Evolutionary conservation across 2,329 filamentous ascomycete genomes (phyloP), one percentile per base, ranked within the genome.

Genomic region (Nemania sp.): DNA sequence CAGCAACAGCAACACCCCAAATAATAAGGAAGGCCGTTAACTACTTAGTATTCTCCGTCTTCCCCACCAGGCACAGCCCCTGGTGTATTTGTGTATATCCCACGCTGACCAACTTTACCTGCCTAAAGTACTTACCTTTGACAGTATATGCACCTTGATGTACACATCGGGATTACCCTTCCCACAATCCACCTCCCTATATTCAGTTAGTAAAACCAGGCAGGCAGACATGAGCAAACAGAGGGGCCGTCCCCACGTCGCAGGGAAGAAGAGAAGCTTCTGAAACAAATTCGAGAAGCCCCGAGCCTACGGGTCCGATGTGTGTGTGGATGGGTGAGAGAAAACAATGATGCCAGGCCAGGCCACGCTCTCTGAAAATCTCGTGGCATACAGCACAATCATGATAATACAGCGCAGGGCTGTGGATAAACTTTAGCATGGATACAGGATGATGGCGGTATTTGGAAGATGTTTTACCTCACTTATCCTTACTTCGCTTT

Each of bases 281-380:
- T 55, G 59, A 62, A 62, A 62, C 59, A 39, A 29, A 15, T 62
- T 62, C 55, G 39, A 59, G 55, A 62, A 59, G 47, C 51, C 50
- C 55, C 59, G 59, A 62, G 59, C 37, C 46, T 17, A 34, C 21
- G 18, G 45, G 15, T n/a, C 52, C 50, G 52, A n/a, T n/a, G n/a
- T n/a, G n/a, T n/a, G n/a, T n/a, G n/a, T n/a, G n/a, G n/a, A n/a
- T n/a, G n/a, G n/a, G n/a, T n/a, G n/a, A n/a, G n/a, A n/a, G n/a
- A n/a, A n/a, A n/a, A n/a, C n/a, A n/a, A n/a, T n/a, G n/a, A n/a
- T n/a, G n/a, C n/a, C n/a, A n/a, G n/a, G n/a, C n/a, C n/a, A n/a
- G n/a, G n/a, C n/a, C n/a, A n/a, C n/a, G n/a, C n/a, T n/a, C n/a
- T n/a, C n/a, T n/a, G n/a, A n/a, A n/a, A n/a, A n/a, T n/a, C n/a